Percentiles rank a stretch among this genome's conserved stretches.
Conservation (phyloP, 2,329 filamentous ascomycete genomes). For the Microdochium trichocladiopsis region DNA sequence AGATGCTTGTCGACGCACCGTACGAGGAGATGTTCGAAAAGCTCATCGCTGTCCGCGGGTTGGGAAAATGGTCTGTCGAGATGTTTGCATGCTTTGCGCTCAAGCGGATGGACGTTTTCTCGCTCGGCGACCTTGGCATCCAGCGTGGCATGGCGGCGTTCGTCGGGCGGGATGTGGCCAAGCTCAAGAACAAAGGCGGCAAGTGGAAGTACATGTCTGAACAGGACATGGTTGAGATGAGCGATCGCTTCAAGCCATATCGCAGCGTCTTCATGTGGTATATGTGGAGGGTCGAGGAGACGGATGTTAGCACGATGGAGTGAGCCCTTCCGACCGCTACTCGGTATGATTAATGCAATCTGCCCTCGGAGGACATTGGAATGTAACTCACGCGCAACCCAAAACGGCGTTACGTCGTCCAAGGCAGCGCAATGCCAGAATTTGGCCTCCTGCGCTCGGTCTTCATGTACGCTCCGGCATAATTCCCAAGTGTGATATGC, state of each 20-base stretch:
- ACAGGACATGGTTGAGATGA: conserved; percentile 80
- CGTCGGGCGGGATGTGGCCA: conserved; percentile 72
- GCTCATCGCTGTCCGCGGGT: conserved; percentile 76
- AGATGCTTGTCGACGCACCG: conserved; percentile 67
- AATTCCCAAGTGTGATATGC: too few relatives aligned
- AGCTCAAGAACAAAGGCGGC: conserved; percentile 71
- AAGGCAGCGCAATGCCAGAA: too few relatives aligned
- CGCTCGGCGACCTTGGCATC: conserved; percentile 84
- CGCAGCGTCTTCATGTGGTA: conserved; percentile 97
- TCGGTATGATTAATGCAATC: too few relatives aligned
- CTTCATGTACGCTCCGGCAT: too few relatives aligned
- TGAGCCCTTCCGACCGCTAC: too few relatives aligned
- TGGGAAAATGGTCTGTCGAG: conserved; percentile 88
- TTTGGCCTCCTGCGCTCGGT: too few relatives aligned
- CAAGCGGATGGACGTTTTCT: conserved; percentile 91
- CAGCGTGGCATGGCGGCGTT: conserved; percentile 92
- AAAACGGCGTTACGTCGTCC: too few relatives aligned
- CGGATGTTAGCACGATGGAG: conserved; percentile 61
- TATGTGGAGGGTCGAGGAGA: conserved; percentile 85
- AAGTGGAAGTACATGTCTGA: conserved; percentile 99
- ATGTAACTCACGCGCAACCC: too few relatives aligned
- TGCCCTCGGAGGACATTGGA: too few relatives aligned
- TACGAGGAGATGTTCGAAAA: conserved; percentile 82
- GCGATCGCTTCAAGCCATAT: conserved; percentile 77
- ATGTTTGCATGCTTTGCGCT: conserved; percentile 98